Evolutionary conservation across 257 asterid species (phyloP).

Genomic region (Penstemon newberryi): DNA sequence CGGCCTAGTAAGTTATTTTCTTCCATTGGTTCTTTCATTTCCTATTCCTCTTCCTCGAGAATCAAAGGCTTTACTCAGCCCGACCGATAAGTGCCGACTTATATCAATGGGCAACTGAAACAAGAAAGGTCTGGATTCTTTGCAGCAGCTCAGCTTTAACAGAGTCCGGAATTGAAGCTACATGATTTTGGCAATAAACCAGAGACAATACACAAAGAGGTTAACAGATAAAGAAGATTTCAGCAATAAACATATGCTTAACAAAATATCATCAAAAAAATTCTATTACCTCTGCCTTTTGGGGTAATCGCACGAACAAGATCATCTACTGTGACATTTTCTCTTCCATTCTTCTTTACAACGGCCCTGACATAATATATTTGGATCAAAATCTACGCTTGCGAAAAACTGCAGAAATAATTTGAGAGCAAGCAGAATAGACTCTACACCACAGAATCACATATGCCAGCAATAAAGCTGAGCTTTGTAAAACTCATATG

Average conservation of each 20-base stretch:
- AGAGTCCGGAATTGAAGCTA: slow-evolving; percentile 49
- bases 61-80: slow-evolving; percentile 14
- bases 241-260: background rate
- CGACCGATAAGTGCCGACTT: background rate
- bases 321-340: slow-evolving; percentile 47
- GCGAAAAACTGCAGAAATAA: slow-evolving; percentile 5
- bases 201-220: background rate
- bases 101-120: slow-evolving; percentile 44
- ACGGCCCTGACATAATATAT: slow-evolving; percentile 29
- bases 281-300: slow-evolving; percentile 48
- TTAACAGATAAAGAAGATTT: background rate
- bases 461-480: background rate
- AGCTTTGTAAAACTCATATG: background rate
- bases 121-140: slow-evolving; percentile 41
- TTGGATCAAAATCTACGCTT: background rate
- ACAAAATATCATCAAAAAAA: slow-evolving; percentile 4
- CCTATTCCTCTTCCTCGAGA: background rate
- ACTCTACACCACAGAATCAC: background rate
- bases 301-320: slow-evolving; percentile 50
- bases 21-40: background rate
- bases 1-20: too few species aligned
- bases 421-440: slow-evolving; percentile 14
- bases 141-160: slow-evolving; percentile 53
- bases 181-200: slow-evolving; percentile 18
- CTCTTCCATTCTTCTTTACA: slow-evolving; percentile 45